Percentiles rank a stretch among this genome's conserved stretches.
These are phyloP conservation scores for Aquilaria malaccensis DNA, from an alignment of 345 rosid genomes.

Conservation along the genomic window DNA sequence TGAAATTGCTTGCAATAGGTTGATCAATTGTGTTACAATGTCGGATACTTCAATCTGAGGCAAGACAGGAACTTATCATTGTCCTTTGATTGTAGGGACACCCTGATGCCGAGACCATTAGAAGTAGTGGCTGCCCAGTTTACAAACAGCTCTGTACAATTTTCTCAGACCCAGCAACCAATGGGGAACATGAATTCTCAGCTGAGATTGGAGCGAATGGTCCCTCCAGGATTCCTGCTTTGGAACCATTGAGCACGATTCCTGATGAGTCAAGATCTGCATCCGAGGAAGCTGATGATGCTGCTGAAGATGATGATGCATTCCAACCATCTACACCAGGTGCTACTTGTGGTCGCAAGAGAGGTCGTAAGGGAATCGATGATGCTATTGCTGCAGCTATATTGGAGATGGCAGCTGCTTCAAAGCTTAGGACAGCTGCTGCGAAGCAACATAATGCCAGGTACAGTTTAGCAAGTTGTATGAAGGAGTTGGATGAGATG, in stretches of 20 bases:
- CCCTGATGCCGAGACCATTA: conserved; percentile 46
- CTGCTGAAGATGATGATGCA: conserved; percentile 11
- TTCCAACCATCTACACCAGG: conserved; percentile 10
- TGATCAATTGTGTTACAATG: no score
- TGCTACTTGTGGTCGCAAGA: conserved; percentile 21
- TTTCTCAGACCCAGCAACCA: conserved; percentile 29
- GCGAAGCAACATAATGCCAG: conserved; percentile 19
- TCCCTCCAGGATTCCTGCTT: conserved; percentile 7
- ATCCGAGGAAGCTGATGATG: conserved; percentile 28
- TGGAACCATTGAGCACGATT: conserved; percentile 17
- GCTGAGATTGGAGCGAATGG: conserved; percentile 14
- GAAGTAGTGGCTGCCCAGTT: conserved; percentile 37
- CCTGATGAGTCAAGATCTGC: conserved; percentile 27
- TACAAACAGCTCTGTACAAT: conserved; percentile 39
- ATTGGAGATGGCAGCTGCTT: conserved; percentile 51
- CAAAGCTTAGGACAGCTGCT: conserved; percentile 35
- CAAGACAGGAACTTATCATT: conserved; percentile 7
- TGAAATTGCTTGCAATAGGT: no score
- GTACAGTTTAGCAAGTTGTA: conserved; percentile 43
- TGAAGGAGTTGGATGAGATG: conserved; percentile 35
- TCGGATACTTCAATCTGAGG: neutral
- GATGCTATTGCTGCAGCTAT: conserved; percentile 51
- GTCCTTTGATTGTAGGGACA: conserved; percentile 30
- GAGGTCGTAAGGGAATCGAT: conserved; percentile 47
- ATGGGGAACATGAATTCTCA: conserved; percentile 21